phyloP scores from a whole-genome alignment of 768 basidiomycete species.

The Coprinopsis cinerea region DNA sequence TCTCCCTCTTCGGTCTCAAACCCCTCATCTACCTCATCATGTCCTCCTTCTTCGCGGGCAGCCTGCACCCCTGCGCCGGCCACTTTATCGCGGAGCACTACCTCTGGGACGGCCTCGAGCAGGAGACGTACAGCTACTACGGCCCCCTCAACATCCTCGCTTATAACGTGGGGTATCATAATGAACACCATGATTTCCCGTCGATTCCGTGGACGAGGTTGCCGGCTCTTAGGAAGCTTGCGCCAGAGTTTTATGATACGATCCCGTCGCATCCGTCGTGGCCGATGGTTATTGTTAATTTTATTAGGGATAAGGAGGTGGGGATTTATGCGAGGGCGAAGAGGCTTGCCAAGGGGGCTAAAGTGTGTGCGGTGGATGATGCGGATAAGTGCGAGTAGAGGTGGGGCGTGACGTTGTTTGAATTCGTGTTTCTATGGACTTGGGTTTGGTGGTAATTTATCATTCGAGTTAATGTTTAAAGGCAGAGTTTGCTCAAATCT shows the following conservation, averaged over 20 bases:
- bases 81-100: slow-evolving; percentile 99
- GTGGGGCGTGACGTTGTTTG: no score
- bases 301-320: slow-evolving; percentile 85
- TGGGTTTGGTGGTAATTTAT: no score
- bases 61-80: slow-evolving; percentile 90
- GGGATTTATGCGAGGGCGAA: slow-evolving; percentile 89
- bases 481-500: no score
- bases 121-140: slow-evolving; percentile 98
- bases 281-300: slow-evolving; percentile 92
- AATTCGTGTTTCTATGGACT: no score
- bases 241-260: slow-evolving; percentile 87
- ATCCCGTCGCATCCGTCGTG: slow-evolving; percentile 87
- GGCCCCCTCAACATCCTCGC: slow-evolving; percentile 85
- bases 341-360: slow-evolving; percentile 32
- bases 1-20: slow-evolving; percentile 33
- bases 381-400: no score
- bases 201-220: slow-evolving; percentile 93
- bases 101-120: slow-evolving; percentile 84
- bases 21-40: slow-evolving; percentile 79
- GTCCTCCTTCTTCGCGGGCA: slow-evolving; percentile 94
- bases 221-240: slow-evolving; percentile 73
- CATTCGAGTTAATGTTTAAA: no score
- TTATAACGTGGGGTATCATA: slow-evolving; percentile 98
- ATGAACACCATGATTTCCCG: slow-evolving; percentile 99
- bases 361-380: neutral